A percentile compares a stretch with the other conserved stretches of the same genome.
Evolutionary conservation across 805 yeast genomes (phyloP).

Genomic region (Candida khao-thaluensis): DNA sequence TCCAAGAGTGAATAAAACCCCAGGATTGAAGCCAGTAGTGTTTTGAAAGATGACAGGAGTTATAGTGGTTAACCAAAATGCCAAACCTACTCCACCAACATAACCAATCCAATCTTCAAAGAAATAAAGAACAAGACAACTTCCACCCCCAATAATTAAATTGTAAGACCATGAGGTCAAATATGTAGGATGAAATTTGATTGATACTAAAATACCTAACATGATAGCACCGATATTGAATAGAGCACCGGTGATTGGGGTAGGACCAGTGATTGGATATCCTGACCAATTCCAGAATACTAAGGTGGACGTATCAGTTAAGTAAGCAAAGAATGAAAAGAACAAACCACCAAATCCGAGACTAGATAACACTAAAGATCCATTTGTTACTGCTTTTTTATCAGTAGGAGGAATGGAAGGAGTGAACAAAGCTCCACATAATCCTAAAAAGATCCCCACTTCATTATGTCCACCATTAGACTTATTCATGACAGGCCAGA

Average conservation of each 20-base stretch:
- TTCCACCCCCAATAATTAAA: conserved; percentile 43
- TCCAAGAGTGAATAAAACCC: conserved; percentile 49
- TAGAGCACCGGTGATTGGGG: conserved; percentile 82
- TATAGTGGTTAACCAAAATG: conserved; percentile 61
- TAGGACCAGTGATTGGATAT: conserved; percentile 80
- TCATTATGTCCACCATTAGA: conserved; percentile 85
- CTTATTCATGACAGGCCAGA: conserved; percentile 92
- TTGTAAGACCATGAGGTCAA: conserved; percentile 31
- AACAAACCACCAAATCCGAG: conserved; percentile 75
- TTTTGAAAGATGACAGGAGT: conserved; percentile 61
- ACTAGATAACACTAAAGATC: conserved; percentile 52
- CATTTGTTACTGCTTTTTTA: conserved; percentile 18
- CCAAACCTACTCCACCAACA: conserved; percentile 64
- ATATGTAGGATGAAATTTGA: conserved; percentile 23
- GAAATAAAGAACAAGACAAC: conserved; percentile 49
- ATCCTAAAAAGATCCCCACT: conserved; percentile 63
- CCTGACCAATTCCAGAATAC: conserved; percentile 98
- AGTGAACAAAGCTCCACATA: conserved; percentile 63
- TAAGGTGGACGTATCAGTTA: conserved; percentile 81
- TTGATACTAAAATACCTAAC: conserved; percentile 44
- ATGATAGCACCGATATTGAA: conserved; percentile 59
- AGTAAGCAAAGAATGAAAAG: conserved; percentile 68
- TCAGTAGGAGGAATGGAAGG: conserved; percentile 24
- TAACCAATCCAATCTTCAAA: conserved; percentile 71
- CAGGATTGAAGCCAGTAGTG: conserved; percentile 54